Conservation (phyloP, 371 early-diverging fungal genomes). For the Lichtheimia corymbifera region DNA sequence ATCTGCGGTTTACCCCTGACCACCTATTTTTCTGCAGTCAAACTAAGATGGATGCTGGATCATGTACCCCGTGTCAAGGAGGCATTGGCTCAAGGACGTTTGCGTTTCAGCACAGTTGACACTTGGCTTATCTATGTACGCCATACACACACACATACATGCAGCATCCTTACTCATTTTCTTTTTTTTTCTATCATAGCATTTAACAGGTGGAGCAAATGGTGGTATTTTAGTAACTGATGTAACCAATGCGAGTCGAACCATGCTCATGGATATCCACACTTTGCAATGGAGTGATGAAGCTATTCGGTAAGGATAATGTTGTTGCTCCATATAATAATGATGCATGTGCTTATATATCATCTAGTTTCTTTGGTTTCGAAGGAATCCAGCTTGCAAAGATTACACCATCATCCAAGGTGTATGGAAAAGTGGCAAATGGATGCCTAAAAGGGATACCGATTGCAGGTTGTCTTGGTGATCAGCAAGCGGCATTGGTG, state of each 20-base stretch:
- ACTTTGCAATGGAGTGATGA: constrained; percentile 82
- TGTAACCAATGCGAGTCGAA: constrained; percentile 94
- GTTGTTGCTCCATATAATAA: too few relatives aligned
- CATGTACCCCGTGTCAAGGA: constrained; percentile 69
- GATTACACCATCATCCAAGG: constrained; percentile 83
- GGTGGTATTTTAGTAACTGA: constrained; percentile 86
- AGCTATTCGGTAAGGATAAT: constrained; percentile 56
- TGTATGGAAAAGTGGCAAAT: constrained; percentile 68
- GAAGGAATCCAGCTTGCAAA: constrained; percentile 61
- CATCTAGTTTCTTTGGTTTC: constrained; percentile 40
- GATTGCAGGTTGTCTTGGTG: constrained; percentile 88
- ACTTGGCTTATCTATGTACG: constrained; percentile 72
- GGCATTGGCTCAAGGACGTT: constrained; percentile 30
- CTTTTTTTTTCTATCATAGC: neutral
- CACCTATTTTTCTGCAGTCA: constrained; percentile 94
- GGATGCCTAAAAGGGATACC: constrained; percentile 70
- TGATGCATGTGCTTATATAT: neutral
- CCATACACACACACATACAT: neutral
- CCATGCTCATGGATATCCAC: constrained; percentile 91
- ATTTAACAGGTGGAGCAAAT: constrained; percentile 54
- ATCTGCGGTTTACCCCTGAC: constrained; percentile 90
- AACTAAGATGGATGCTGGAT: constrained; percentile 91
- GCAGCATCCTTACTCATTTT: too few relatives aligned
- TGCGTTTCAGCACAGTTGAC: constrained; percentile 90
- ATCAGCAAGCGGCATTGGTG: constrained; percentile 96